Conservation (phyloP, 2,329 filamentous ascomycete species). For the Trichocomaceae sp. region DNA sequence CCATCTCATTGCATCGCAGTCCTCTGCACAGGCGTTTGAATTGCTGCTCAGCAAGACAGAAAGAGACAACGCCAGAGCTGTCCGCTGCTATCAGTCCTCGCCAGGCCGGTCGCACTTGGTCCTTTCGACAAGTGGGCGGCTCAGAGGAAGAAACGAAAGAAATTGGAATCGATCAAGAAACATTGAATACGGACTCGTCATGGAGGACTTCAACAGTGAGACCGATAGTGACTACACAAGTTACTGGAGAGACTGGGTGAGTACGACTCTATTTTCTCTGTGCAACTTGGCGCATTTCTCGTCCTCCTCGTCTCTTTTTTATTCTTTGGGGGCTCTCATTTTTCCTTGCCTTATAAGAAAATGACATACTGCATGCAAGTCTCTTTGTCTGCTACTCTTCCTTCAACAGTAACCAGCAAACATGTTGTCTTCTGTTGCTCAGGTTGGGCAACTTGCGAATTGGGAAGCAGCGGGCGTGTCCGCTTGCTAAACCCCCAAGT, state of each 20-base stretch:
- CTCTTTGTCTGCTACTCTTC: not conserved
- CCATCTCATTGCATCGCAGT: not conserved
- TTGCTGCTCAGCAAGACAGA: not conserved
- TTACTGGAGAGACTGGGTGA: conserved; percentile 98
- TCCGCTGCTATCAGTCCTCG: conserved; percentile 12
- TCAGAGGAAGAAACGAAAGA: not conserved
- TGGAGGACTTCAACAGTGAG: conserved; percentile 98
- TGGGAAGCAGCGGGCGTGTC: not conserved
- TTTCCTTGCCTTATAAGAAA: not conserved
- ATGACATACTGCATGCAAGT: not conserved
- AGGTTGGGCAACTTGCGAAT: not conserved
- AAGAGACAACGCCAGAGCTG: conserved; percentile 10
- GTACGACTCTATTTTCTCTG: conserved; percentile 33
- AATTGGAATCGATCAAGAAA: not conserved
- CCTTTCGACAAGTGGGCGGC: conserved; percentile 13
- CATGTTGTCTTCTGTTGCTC: not conserved
- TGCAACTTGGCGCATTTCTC: conserved; percentile 6
- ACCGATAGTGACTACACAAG: conserved; percentile 98
- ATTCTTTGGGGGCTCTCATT: not conserved
- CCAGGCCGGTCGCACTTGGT: conserved; percentile 14
- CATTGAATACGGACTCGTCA: conserved; percentile 34
- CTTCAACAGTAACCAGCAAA: not conserved
- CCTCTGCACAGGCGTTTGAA: no score
- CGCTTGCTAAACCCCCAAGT: not conserved
- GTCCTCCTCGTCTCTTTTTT: not conserved